Percentiles rank a stretch among this genome's conserved stretches.
Conservation (phyloP, 257 asterid species). For the Solanum rostratum region DNA sequence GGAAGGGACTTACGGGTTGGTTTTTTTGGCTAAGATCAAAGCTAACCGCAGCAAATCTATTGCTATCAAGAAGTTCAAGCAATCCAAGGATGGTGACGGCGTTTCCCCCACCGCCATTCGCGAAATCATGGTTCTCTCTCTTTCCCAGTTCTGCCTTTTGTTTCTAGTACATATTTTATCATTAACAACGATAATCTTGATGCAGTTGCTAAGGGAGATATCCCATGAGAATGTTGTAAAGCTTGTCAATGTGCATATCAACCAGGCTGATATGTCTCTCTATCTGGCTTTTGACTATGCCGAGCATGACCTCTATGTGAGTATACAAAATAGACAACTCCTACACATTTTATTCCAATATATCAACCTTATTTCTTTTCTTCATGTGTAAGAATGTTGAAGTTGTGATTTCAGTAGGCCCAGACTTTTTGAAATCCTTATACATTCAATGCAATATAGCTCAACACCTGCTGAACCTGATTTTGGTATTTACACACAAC, state of each 20-base stretch:
- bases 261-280: slow-evolving; percentile 87
- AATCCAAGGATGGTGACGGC: slow-evolving; percentile 96
- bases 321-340: slow-evolving; percentile 11
- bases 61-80: slow-evolving; percentile 97
- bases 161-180: neutral
- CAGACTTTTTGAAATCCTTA: neutral
- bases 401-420: neutral
- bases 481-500: neutral
- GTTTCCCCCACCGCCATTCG: slow-evolving; percentile 99
- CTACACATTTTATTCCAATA: neutral
- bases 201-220: slow-evolving; percentile 98
- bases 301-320: slow-evolving; percentile 94
- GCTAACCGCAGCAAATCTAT: slow-evolving; percentile 67
- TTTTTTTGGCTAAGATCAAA: slow-evolving; percentile 85
- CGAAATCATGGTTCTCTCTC: slow-evolving; percentile 66
- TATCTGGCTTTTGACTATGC: slow-evolving; percentile 96
- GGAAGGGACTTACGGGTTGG: slow-evolving; percentile 93
- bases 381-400: neutral
- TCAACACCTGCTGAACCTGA: neutral
- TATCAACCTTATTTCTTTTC: neutral
- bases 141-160: neutral
- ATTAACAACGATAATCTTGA: neutral
- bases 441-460: neutral
- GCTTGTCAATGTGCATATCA: slow-evolving; percentile 97
- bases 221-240: slow-evolving; percentile 84